Conservation (phyloP, 1,284 basidiomycete genomes). For the Sporisorium graminicola region DNA sequence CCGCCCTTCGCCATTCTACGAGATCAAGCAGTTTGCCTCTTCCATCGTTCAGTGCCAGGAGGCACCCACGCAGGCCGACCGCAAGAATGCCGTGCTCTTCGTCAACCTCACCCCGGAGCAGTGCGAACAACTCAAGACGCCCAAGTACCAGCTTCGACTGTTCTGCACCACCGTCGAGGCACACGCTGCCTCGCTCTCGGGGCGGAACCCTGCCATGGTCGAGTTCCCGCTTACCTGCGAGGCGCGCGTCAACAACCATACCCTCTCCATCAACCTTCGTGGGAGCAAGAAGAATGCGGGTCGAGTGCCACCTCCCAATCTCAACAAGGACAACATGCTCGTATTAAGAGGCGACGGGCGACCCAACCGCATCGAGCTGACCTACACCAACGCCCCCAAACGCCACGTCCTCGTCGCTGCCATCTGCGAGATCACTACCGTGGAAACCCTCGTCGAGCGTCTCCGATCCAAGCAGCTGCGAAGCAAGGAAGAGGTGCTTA, state of each 20-base stretch:
- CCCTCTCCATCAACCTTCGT: conserved; percentile 54
- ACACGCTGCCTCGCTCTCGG: conserved; percentile 50
- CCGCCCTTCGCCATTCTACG: conserved; percentile 61
- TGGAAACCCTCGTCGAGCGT: conserved; percentile 53
- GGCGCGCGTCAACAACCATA: conserved; percentile 54
- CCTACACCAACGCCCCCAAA: conserved; percentile 58
- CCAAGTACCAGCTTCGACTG: conserved; percentile 50
- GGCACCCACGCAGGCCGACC: conserved; percentile 51
- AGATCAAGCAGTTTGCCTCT: conserved; percentile 57
- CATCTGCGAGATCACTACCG: conserved; percentile 52
- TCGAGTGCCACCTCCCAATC: conserved; percentile 63
- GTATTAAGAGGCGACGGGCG: conserved; percentile 15
- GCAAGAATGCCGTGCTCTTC: conserved; percentile 41
- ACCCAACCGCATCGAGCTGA: conserved; percentile 60
- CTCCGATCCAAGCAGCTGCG: conserved; percentile 49
- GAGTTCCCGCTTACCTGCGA: conserved; percentile 66
- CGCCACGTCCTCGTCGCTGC: conserved; percentile 53
- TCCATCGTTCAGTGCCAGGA: conserved; percentile 52
- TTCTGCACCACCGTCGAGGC: conserved; percentile 61
- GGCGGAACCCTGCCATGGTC: conserved; percentile 44
- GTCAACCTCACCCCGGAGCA: conserved; percentile 49
- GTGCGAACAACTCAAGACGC: conserved; percentile 33
- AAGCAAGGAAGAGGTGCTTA: conserved; percentile 59
- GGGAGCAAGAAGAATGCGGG: conserved; percentile 65
- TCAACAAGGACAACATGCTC: conserved; percentile 60